Base-by-base conservation (phyloP, 176 grass and related monocot genomes). In the Avena sativa region DNA sequence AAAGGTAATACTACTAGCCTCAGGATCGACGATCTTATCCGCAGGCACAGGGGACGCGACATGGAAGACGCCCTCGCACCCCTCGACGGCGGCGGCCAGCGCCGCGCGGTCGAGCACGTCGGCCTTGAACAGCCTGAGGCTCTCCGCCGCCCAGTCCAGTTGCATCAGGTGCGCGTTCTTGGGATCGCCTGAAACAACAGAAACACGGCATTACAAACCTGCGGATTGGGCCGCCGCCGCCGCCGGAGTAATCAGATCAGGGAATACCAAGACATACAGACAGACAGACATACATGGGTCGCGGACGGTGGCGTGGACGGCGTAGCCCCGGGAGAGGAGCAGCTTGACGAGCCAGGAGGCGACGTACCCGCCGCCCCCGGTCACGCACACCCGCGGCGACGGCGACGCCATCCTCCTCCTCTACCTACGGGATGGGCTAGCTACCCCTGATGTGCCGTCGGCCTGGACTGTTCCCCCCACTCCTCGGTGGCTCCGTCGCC, bases 311-410 rank as follows among this genome's bases (percentile, higher is more conserved):
- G 79, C 93, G 76, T 89, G 93, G 19, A 94, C 93, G 46, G 62
- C 77, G 85, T 94, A 94, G 57, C 93, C 85, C 5, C 84, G 83
- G 20, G 83, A 79, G 82, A 95, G 93, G 47, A 92, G 90, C 6
- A 95, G 85, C 87, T 88, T 90, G 13, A 95, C 90, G 44, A 92
- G 85, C 90, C 90, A 92, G 14, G 90, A 92, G 14, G 88, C 88
- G 19, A 88, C 50, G 65, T 38, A 92, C 20, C 90, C 93, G 25
- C 90, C 90, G 55, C n/a, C 90, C 15, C 93, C 89, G 14, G 85
- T 94, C 21, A 94, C 93, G 78, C 90, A 91, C 32, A 89, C 75
- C 2, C 61, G 73, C 12, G 47, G 47, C n/a, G 72, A 19, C 20
- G 79, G 58, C 19, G 2, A 2, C 50, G 50, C 44, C 81, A 16